Evolutionary conservation across 2,329 filamentous ascomycete genomes (phyloP), one percentile per base, ranked within the genome.

Genomic region (Penicillium occitanis): DNA sequence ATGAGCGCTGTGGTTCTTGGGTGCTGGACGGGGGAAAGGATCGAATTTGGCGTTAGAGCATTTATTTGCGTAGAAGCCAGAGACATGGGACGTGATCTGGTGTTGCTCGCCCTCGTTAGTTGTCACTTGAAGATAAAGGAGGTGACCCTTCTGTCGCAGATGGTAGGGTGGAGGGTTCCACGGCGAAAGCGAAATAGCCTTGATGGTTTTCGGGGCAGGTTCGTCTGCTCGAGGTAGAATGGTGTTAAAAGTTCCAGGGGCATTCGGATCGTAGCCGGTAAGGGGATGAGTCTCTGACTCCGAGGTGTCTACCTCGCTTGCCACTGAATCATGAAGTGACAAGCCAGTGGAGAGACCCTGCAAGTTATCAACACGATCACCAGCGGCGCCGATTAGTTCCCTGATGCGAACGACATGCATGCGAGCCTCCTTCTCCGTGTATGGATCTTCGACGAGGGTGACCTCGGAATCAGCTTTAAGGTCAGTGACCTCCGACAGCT

Each of bases 161-260:
- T 96, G 88, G 76, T 94, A 93, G 57, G 95, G 95, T 48, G 94
- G 93, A 44, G 96, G 95, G 80, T 98, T 98, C 95, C 95, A 99
- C 5, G 93, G 86, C 14, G 95, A 98, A 35, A 99, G 83, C 35
- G 91, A 88, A 63, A 99, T 87, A 14, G 89, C 87, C 81, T 97
- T 98, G 71, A 99, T 86, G 0, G 93, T 97, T 84, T 94, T 97
- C 2, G 94, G 94, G 3, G 91, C 84, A 22, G 89, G 81, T 17
- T 89, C 86, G 68, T 88, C 84, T 42, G 85, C 78, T 63, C 85
- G 83, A 4, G 93, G 91, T 17, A 97, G 81, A 59, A 98, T 86
- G 10, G 86, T 89, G 48, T 88, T 86, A 55, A 95, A 82, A 11
- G 88, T 84, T 1, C 90, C 88, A 3, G 87, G 81, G 17, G 88